Conservation (phyloP, 495 filamentous ascomycete genomes). For the Xylaria flabelliformis region DNA sequence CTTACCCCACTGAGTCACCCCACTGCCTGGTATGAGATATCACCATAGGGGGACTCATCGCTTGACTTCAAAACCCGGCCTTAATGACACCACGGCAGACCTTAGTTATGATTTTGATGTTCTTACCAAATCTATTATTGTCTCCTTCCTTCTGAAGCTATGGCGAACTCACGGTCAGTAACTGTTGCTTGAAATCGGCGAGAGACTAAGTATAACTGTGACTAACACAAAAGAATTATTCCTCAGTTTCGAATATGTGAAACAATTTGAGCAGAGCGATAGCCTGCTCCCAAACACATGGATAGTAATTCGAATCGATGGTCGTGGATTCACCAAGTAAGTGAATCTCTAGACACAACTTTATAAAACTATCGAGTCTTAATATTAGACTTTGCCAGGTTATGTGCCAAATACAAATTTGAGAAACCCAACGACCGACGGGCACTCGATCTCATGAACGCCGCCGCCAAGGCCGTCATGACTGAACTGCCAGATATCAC, state of each 20-base stretch:
- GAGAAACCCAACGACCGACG: slow-evolving; percentile 89
- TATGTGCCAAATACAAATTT: slow-evolving; percentile 82
- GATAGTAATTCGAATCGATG: slow-evolving; percentile 92
- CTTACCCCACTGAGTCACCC: slow-evolving; percentile 8
- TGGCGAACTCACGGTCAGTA: slow-evolving; percentile 58
- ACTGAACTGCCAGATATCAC: slow-evolving; percentile 82
- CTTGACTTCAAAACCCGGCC: neutral
- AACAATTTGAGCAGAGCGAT: slow-evolving; percentile 82
- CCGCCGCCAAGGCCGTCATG: slow-evolving; percentile 81
- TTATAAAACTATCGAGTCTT: slow-evolving; percentile 7
- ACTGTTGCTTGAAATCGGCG: slow-evolving; percentile 6
- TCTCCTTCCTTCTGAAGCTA: slow-evolving; percentile 25
- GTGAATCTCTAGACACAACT: slow-evolving; percentile 21
- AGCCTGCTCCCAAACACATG: slow-evolving; percentile 85
- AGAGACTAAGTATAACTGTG: slow-evolving; percentile 10
- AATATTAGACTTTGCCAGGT: slow-evolving; percentile 41
- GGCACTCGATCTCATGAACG: slow-evolving; percentile 94
- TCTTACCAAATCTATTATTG: neutral
- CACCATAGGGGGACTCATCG: too few relatives aligned
- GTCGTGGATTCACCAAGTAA: slow-evolving; percentile 89
- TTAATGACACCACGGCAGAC: neutral
- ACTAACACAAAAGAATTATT: slow-evolving; percentile 33
- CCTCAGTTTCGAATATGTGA: slow-evolving; percentile 86
- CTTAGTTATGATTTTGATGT: neutral
- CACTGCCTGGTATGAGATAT: neutral